phyloP scores from a whole-genome alignment of 345 rosid genomes.

The Acer negundo region DNA sequence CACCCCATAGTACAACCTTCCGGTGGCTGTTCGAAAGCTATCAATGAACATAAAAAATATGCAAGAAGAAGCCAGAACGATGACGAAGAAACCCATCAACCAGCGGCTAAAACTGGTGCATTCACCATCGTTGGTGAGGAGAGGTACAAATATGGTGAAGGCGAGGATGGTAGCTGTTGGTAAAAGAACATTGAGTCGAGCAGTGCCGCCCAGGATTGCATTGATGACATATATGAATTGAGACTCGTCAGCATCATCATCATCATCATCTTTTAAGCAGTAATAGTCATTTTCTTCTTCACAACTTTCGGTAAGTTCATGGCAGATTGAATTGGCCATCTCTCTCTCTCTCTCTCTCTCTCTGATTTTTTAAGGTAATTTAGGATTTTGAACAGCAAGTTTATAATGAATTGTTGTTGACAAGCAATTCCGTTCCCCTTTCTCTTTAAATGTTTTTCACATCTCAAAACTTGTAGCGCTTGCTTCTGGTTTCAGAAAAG shows the following conservation, averaged over 20 bases:
- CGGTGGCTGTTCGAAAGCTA: conserved; percentile 43
- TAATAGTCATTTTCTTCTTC: conserved; percentile 15
- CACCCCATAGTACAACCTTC: conserved; percentile 47
- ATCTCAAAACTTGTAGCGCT: background rate
- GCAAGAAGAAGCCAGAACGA: conserved; percentile 41
- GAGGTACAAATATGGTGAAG: conserved; percentile 56
- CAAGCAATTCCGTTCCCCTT: conserved; percentile 17
- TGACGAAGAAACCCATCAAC: conserved; percentile 41
- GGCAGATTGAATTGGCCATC: conserved; percentile 28
- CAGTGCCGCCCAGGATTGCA: conserved; percentile 50
- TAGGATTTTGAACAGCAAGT: background rate
- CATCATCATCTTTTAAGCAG: conserved; percentile 33
- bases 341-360: conserved; percentile 5
- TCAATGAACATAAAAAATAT: conserved; percentile 45
- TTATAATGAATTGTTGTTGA: background rate
- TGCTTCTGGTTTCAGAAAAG: conserved; percentile 5
- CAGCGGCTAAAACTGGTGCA: conserved; percentile 38
- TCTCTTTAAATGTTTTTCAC: background rate
- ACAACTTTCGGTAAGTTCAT: conserved; percentile 15
- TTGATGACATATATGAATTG: conserved; percentile 38
- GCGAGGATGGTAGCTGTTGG: conserved; percentile 56
- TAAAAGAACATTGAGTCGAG: conserved; percentile 50
- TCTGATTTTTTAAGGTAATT: background rate
- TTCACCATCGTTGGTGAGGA: conserved; percentile 46
- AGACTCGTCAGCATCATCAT: conserved; percentile 41